Percentiles rank a stretch among this genome's conserved stretches.
Evolutionary conservation across 108 stramenopile species (phyloP).

Genomic region (Cyclotella choctawhatcheeana): DNA sequence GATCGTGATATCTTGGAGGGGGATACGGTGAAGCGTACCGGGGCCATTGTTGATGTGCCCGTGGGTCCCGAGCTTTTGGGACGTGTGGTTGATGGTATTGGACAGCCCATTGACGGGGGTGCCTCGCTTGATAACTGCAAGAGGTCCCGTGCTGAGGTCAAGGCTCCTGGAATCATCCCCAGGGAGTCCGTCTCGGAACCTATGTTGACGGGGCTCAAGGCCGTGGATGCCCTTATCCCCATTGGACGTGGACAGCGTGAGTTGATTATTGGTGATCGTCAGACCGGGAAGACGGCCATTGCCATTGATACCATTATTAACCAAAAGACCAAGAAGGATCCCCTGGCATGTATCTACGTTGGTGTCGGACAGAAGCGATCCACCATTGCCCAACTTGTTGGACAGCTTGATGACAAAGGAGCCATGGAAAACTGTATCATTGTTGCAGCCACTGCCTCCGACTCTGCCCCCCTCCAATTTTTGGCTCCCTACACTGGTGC

Average conservation of each 20-base stretch:
- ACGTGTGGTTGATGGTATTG: conserved; percentile 99
- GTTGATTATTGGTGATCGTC: conserved; percentile 98
- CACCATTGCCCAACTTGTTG: conserved; percentile 99
- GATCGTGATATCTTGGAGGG: conserved; percentile 99
- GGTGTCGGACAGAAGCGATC: conserved; percentile 99
- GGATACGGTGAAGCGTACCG: conserved; percentile 99
- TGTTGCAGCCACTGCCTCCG: conserved; percentile 99
- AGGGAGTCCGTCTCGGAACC: conserved; percentile 99
- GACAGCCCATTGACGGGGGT: conserved; percentile 96
- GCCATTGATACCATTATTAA: conserved; percentile 99
- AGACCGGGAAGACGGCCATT: conserved; percentile 99
- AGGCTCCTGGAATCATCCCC: conserved; percentile 99
- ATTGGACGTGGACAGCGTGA: conserved; percentile 99
- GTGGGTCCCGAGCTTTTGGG: conserved; percentile 97
- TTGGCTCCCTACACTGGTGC: conserved; percentile 99
- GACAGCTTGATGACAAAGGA: conserved; percentile 95
- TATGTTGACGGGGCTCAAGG: conserved; percentile 99
- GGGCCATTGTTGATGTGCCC: conserved; percentile 99
- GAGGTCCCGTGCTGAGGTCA: conserved; percentile 99
- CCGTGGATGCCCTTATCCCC: conserved; percentile 99
- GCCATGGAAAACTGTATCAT: conserved; percentile 99
- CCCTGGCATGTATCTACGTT: conserved; percentile 99
- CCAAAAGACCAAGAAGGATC: conserved; percentile 99
- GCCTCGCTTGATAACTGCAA: conserved; percentile 94
- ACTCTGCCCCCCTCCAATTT: conserved; percentile 99